Base-by-base conservation (phyloP, 371 early-diverging fungal genomes). In the Sporodiniella umbellata region DNA sequence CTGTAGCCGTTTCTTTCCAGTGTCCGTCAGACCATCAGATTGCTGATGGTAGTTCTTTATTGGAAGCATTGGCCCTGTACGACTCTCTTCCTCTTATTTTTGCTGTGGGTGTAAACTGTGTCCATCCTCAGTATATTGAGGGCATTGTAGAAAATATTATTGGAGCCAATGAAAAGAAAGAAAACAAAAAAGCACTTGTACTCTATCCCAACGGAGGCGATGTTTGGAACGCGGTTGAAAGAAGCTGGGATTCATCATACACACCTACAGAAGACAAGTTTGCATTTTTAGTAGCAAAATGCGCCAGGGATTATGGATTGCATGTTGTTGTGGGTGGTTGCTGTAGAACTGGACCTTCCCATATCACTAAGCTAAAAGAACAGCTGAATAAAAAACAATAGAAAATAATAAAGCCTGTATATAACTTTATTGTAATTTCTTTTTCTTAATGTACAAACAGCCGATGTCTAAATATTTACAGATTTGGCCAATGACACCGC, bases 401-500 rank as follows among this genome's bases (percentile, higher is more conserved):
- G n/a, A n/a, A n/a, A n/a, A n/a, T n/a, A n/a, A n/a, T n/a, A n/a
- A n/a, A n/a, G n/a, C n/a, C n/a, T n/a, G n/a, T n/a, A n/a, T n/a
- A n/a, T n/a, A n/a, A n/a, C n/a, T n/a, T n/a, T n/a, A n/a, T n/a
- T n/a, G n/a, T n/a, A n/a, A n/a, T n/a, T n/a, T n/a, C n/a, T 40
- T 40, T 31, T 61, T 79, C 76, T 88, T 88, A 66, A 93, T 93
- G 25, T 84, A 73, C 26, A 94, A 72, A 56, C 95, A 94, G 60
- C 86, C 79, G 64, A 94, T 95, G 53, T 88, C 85, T 46, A 94
- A 79, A 63, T 85, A 86, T 42, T 70, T 69, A 72, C 94, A 94
- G 48, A 95, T 87, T 48, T 88, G 83, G 52, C 83, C 73, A 60
- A 95, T 87, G 51, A 95, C 89, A 37, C 67, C 61, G 11, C 75